Evolutionary conservation across 2,329 filamentous ascomycete species (phyloP).

Genomic region (Colletotrichum higginsianum): DNA sequence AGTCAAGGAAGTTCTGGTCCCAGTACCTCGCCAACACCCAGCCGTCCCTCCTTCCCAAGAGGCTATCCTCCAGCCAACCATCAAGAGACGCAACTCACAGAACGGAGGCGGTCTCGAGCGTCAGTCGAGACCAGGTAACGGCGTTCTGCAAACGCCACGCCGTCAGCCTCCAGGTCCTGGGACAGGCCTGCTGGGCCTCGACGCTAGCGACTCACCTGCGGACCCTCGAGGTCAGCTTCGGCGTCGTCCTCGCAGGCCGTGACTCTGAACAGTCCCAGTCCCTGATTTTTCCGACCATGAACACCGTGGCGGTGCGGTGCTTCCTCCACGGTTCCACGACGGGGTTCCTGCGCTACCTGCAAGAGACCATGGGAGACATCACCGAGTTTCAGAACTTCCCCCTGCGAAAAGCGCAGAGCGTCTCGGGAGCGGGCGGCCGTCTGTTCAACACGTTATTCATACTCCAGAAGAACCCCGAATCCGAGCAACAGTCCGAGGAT

Average conservation of each 20-base stretch:
- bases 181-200: slow-evolving; percentile 83
- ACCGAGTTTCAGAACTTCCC: slow-evolving; percentile 84
- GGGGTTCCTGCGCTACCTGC: slow-evolving; percentile 80
- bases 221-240: slow-evolving; percentile 84
- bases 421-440: slow-evolving; percentile 47
- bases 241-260: slow-evolving; percentile 87
- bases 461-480: slow-evolving; percentile 58
- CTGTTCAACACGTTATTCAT: slow-evolving; percentile 73
- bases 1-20: slow-evolving; percentile 75
- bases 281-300: slow-evolving; percentile 91
- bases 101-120: slow-evolving; percentile 53
- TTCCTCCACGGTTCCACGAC: slow-evolving; percentile 78
- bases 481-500: background rate
- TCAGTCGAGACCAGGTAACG: slow-evolving; percentile 48
- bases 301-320: slow-evolving; percentile 83
- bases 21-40: slow-evolving; percentile 71
- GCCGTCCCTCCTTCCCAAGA: slow-evolving; percentile 52
- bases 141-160: slow-evolving; percentile 75
- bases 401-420: slow-evolving; percentile 75
- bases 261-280: slow-evolving; percentile 78
- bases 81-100: slow-evolving; percentile 55
- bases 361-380: slow-evolving; percentile 77
- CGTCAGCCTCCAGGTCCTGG: slow-evolving; percentile 83
- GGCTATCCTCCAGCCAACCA: slow-evolving; percentile 48
- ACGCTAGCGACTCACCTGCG: slow-evolving; percentile 74